Base-by-base conservation (phyloP, 169 alveolate genomes). In the Plasmodium falciparum region DNA sequence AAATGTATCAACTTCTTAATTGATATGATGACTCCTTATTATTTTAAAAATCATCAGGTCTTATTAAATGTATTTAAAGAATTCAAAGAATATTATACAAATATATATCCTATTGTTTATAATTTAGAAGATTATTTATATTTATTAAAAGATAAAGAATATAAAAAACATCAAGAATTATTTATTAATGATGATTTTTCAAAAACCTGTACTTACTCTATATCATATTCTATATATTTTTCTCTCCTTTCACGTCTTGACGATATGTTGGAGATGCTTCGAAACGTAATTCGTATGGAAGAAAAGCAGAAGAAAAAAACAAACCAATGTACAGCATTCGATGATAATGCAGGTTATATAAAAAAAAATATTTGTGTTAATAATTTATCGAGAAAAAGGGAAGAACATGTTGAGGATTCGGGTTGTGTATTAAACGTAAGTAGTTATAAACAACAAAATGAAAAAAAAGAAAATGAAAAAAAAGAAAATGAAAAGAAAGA, bases 101-200 rank as follows among this genome's bases (percentile, higher is more conserved):
- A 56, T 2, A 59, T 78, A 3, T 78, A 78, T 39, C 49, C 80
- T 11, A 39, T 78, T 29, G 90, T 78, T 8, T 78, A 78, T 43
- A 78, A 78, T 58, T 61, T 78, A 43, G 90, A 78, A 39, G 90
- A 78, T 17, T 78, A 78, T 45, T 9, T 78, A 67, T 78, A 66
- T 54, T 33, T 78, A n/a, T 58, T 78, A 47, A 78, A 67, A 70
- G 90, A 78, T n/a, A 78, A 78, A 52, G 73, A 66, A 33, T 50
- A 52, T 13, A 49, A 78, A 22, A 78, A 78, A 33, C 52, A 78
- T 24, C 22, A 15, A 20, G 58, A 66, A 20, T 33, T 15, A 43
- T 78, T 49, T 43, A 61, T 58, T 1, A 78, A 78, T 29, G 90
- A 78, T 33, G 90, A 78, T 50, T 78, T 78, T 17, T 54, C 80